These are phyloP conservation scores for Ampelocalamus luodianensis DNA, from an alignment of 176 grass and related monocot species.

Conservation along the genomic window DNA sequence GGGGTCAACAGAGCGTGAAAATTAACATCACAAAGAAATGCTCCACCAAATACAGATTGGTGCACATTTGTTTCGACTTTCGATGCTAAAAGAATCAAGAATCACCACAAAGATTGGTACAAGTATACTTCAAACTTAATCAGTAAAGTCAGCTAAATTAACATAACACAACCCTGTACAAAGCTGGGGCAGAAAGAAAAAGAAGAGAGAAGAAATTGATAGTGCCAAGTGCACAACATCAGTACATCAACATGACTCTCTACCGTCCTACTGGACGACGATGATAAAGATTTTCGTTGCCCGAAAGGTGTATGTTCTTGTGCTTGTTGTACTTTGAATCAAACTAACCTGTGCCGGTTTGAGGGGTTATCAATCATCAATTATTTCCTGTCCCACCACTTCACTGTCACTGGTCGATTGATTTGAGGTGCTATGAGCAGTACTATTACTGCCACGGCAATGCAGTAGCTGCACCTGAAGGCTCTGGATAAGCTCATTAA, in stretches of 20 bases:
- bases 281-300: background rate
- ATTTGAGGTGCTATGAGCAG: constrained; percentile 42
- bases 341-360: background rate
- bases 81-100: background rate
- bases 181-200: background rate
- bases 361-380: constrained; percentile 47
- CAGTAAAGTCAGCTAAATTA: constrained; percentile 13
- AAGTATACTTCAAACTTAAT: background rate
- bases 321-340: constrained; percentile 10
- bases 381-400: constrained; percentile 46
- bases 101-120: background rate
- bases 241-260: constrained; percentile 29
- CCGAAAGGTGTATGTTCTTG: background rate
- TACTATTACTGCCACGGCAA: constrained; percentile 66
- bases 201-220: background rate
- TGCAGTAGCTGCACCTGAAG: constrained; percentile 79
- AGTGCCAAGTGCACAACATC: background rate
- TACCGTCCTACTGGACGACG: background rate
- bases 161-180: constrained; percentile 42
- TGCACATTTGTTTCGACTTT: background rate
- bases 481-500: constrained; percentile 78
- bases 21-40: background rate
- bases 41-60: background rate
- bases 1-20: background rate
- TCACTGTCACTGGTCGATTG: constrained; percentile 22